Evolutionary conservation across 495 filamentous ascomycete genomes (phyloP).

Genomic region (Hyphodiscus hymeniophilus): DNA sequence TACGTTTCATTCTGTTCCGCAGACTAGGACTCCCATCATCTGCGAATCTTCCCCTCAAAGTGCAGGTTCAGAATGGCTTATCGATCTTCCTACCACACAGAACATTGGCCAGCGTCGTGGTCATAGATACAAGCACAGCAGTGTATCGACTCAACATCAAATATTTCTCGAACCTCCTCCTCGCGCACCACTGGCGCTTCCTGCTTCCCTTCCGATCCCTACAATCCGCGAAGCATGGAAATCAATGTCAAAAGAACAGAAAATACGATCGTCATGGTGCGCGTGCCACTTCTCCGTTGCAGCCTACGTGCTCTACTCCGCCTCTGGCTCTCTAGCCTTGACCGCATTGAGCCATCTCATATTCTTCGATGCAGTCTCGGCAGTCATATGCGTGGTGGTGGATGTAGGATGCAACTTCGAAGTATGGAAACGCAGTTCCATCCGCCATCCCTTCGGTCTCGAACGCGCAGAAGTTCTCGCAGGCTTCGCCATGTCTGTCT

Average conservation of each 20-base stretch:
- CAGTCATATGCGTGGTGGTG: slow-evolving; percentile 85
- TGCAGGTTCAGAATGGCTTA: too few species aligned
- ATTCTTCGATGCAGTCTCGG: slow-evolving; percentile 88
- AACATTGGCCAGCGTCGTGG: slow-evolving; percentile 86
- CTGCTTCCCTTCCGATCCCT: slow-evolving; percentile 90
- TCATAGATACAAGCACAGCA: slow-evolving; percentile 97
- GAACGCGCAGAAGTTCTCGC: slow-evolving; percentile 89
- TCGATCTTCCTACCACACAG: slow-evolving; percentile 25
- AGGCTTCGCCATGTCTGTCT: slow-evolving; percentile 94
- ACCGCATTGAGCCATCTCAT: slow-evolving; percentile 89
- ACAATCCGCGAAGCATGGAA: slow-evolving; percentile 76
- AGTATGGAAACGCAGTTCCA: slow-evolving; percentile 88
- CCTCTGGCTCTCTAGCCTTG: slow-evolving; percentile 81
- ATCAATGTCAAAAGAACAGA: slow-evolving; percentile 84
- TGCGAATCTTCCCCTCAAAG: too few species aligned
- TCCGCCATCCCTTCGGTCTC: slow-evolving; percentile 89
- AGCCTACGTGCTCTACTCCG: slow-evolving; percentile 73
- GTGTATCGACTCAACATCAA: slow-evolving; percentile 76
- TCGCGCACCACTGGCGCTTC: slow-evolving; percentile 77
- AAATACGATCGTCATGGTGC: slow-evolving; percentile 77
- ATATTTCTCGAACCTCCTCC: slow-evolving; percentile 94
- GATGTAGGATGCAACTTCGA: slow-evolving; percentile 94
- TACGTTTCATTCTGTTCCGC: too few species aligned
- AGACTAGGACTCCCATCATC: too few species aligned
- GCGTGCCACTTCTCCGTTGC: slow-evolving; percentile 78